phyloP scores from a whole-genome alignment of 2,329 filamentous ascomycete genomes.

The Didymosphaeria variabile region DNA sequence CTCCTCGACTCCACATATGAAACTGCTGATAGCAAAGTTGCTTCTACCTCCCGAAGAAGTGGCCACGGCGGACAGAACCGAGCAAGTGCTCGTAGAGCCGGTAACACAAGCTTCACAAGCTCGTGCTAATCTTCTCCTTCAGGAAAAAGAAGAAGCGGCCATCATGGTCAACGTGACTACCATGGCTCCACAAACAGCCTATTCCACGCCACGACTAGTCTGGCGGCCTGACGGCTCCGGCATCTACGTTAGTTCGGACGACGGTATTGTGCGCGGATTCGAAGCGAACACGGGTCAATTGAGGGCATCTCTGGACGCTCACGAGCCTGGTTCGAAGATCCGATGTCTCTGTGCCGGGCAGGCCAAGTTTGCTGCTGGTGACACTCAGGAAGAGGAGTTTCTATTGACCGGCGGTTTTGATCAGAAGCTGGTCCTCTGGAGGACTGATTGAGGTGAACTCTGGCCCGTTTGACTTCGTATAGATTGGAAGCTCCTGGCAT shows the following conservation, averaged over 20 bases:
- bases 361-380: conserved; percentile 42
- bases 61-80: conserved; percentile 12
- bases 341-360: conserved; percentile 65
- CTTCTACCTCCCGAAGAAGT: conserved; percentile 57
- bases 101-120: conserved; percentile 62
- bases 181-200: conserved; percentile 69
- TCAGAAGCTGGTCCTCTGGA: conserved; percentile 68
- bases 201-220: conserved; percentile 68
- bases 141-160: conserved; percentile 67
- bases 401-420: conserved; percentile 72
- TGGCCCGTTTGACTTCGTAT: background rate
- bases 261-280: conserved; percentile 68
- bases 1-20: conserved; percentile 69
- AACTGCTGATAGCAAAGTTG: conserved; percentile 67
- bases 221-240: conserved; percentile 71
- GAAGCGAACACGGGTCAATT: conserved; percentile 68
- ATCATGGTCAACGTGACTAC: conserved; percentile 68
- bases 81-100: conserved; percentile 16
- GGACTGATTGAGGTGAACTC: conserved; percentile 7
- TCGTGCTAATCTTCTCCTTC: conserved; percentile 59
- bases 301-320: conserved; percentile 60
- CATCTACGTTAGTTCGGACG: conserved; percentile 72
- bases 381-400: conserved; percentile 57
- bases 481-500: background rate
- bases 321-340: conserved; percentile 67